A percentile compares a stretch with the other conserved stretches of the same genome.
Conservation (phyloP, 345 rosid species). For the Corchorus olitorius region DNA sequence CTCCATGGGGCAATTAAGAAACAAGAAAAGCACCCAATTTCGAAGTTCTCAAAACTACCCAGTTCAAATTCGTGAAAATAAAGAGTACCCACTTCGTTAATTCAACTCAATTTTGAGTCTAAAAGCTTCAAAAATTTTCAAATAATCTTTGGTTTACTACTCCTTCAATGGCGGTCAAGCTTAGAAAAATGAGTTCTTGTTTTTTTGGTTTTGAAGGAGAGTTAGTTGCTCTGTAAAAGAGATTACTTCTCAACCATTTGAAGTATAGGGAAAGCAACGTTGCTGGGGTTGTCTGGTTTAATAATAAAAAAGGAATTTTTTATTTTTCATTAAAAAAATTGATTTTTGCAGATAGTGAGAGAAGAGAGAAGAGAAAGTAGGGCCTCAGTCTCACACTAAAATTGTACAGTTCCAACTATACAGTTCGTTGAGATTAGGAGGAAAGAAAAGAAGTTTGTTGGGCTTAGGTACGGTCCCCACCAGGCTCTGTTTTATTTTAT, state of each 20-base stretch:
- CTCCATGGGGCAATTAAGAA: constrained; percentile 38
- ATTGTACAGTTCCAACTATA: constrained; percentile 20
- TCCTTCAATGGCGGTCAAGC: constrained; percentile 20
- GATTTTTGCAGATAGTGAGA: constrained; percentile 13
- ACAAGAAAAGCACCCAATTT: neutral
- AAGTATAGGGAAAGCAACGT: constrained; percentile 39
- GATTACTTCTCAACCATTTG: constrained; percentile 27
- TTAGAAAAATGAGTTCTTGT: neutral
- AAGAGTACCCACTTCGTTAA: constrained; percentile 6
- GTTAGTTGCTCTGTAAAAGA: constrained; percentile 14
- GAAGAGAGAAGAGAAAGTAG: constrained; percentile 3
- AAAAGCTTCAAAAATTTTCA: neutral
- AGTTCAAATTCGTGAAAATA: constrained; percentile 5
- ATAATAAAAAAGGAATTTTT: neutral
- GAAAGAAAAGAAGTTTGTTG: neutral
- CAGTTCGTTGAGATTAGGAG: constrained; percentile 27
- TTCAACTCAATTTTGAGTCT: constrained; percentile 13
- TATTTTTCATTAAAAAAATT: neutral
- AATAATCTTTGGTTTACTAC: neutral
- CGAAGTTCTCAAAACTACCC: constrained; percentile 3
- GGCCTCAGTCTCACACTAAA: neutral
- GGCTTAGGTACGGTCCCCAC: constrained; percentile 19
- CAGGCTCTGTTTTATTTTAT: neutral
- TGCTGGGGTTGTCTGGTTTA: constrained; percentile 17
- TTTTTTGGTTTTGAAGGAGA: neutral